Base-by-base conservation (phyloP, 2,329 filamentous ascomycete species). In the Calonectria honghensis region DNA sequence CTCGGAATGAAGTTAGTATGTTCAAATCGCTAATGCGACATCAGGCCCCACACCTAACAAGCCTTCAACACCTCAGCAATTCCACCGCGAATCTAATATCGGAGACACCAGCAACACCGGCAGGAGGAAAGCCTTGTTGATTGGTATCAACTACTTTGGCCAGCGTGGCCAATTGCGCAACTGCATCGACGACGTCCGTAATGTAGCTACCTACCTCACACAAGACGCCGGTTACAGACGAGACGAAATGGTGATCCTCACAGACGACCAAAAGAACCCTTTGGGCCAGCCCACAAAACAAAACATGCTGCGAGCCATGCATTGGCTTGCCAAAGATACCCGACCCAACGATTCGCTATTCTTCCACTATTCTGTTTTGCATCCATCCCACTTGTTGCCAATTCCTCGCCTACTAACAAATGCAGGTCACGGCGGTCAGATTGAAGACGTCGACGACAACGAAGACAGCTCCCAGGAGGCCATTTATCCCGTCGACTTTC, bases 231-330 rank as follows among this genome's bases (percentile, higher is more conserved):
- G 94, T 35, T 98, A 98, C 85, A 96, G 95, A 86, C 90, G 96
- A 73, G 96, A 98, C 85, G 96, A 98, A 83, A 98, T 98, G 96
- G 96, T 98, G 24, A 93, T 97, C 75, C 90, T 98, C 84, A 98
- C 96, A 45, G 96, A 98, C 83, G 96, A 98, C 84, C 96, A 98
- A 87, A 95, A 98, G 84, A 98, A 98, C 81, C 95, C 95, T 32
- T 97, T 98, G 94, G 98, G 95, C 85, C 95, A 98, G 86, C 96
- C 96, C 10, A 98, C 96, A 6, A 98, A 98, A 85, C 94, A 95
- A 79, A 98, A 98, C 83, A 98, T 98, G 70, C 86, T 98, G 45
- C 92, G 96, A 68, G 96, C 96, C 37, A 98, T 98, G 96, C 96
- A 98, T 84, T 98, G 96, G 96, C 88, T 98, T 24, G 95, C 98